phyloP scores from a whole-genome alignment of 139 green algal genomes.

The Tetradesmus lagerheimii region DNA sequence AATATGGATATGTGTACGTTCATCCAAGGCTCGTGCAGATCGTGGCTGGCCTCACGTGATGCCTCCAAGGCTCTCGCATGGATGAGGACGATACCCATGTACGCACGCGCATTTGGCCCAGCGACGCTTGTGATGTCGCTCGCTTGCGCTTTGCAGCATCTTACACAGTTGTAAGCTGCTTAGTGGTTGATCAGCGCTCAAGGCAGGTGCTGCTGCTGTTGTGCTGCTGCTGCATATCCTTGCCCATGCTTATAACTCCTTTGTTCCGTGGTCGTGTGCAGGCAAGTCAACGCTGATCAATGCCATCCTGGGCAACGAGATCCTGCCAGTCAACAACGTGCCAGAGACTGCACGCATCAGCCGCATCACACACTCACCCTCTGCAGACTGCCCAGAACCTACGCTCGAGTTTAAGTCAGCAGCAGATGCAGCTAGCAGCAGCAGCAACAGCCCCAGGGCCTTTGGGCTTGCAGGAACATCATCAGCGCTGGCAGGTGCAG shows the following conservation, averaged over 20 bases:
- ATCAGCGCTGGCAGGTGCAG: not conserved
- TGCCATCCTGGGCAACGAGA: slow-evolving; percentile 61
- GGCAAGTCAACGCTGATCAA: slow-evolving; percentile 86
- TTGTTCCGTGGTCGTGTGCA: slow-evolving; percentile 41
- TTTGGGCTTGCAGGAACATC: not conserved
- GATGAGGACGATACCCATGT: not conserved
- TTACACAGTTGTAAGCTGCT: too few relatives aligned
- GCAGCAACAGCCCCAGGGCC: not conserved
- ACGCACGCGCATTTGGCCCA: not conserved
- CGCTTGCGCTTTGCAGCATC: not conserved
- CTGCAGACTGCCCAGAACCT: slow-evolving; percentile 17
- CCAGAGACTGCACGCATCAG: slow-evolving; percentile 71
- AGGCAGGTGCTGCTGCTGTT: not conserved
- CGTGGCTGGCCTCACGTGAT: not conserved
- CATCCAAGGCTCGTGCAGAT: not conserved
- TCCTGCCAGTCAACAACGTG: slow-evolving; percentile 83
- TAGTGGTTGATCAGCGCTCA: not conserved
- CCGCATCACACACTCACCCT: slow-evolving; percentile 56
- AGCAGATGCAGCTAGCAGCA: not conserved
- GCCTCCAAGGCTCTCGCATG: not conserved
- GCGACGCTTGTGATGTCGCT: not conserved
- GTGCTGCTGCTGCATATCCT: not conserved
- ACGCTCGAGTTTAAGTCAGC: slow-evolving; percentile 31
- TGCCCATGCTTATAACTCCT: not conserved
- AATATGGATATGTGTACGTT: not conserved